Evolutionary conservation across 139 green algal genomes (phyloP).

Genomic region (Haematococcus sp.): DNA sequence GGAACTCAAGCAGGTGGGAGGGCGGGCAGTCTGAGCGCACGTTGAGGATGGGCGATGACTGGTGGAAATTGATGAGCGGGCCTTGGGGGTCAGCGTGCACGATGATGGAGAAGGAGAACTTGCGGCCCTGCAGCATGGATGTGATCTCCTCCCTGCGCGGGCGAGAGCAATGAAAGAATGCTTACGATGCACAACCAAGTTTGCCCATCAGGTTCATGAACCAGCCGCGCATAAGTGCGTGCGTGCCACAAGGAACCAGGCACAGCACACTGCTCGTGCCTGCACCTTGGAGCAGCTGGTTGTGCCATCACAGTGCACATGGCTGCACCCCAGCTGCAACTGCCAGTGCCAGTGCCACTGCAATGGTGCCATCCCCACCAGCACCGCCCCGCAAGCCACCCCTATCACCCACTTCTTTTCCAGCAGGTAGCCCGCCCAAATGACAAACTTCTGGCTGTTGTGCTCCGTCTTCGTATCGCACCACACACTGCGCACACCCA

Average conservation of each 20-base stretch:
- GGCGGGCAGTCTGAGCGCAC: constrained; percentile 81
- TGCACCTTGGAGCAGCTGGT: no score
- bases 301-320: no score
- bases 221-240: background rate
- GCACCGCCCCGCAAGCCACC: no score
- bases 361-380: no score
- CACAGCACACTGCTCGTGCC: no score
- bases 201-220: background rate
- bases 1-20: constrained; percentile 68
- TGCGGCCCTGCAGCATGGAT: constrained; percentile 25
- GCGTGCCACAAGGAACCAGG: background rate
- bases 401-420: constrained; percentile 47
- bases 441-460: constrained; percentile 83
- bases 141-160: constrained; percentile 34
- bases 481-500: constrained; percentile 80
- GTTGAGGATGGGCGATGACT: constrained; percentile 76
- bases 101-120: constrained; percentile 76
- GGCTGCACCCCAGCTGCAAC: no score
- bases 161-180: background rate
- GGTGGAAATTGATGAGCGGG: constrained; percentile 73
- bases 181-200: background rate
- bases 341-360: no score
- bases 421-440: constrained; percentile 81
- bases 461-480: constrained; percentile 71
- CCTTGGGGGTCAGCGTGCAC: constrained; percentile 70